Conservation (phyloP, 208 protist genomes). For the Trichomonas vaginalis region DNA sequence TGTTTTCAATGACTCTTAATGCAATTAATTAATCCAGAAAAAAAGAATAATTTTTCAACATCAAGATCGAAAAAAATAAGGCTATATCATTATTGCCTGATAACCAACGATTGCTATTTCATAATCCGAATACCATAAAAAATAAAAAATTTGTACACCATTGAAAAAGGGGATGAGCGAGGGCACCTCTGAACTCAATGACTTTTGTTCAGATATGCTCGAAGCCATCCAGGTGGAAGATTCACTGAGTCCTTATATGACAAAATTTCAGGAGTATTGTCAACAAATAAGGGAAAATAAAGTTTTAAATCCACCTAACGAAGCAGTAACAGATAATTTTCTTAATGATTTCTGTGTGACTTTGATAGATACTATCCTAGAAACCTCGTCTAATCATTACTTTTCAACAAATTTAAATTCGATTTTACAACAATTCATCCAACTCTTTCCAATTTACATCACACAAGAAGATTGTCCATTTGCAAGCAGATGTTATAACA, state of each 20-base stretch:
- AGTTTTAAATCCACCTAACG: not conserved
- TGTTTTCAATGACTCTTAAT: too few species aligned
- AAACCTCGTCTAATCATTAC: not conserved
- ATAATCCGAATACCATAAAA: too few species aligned
- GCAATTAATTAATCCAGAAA: too few species aligned
- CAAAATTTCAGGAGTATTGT: not conserved
- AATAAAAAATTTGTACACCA: too few species aligned
- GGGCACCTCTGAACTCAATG: not conserved
- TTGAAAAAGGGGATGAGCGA: not conserved
- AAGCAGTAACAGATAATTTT: not conserved
- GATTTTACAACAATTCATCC: not conserved
- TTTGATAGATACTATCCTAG: not conserved
- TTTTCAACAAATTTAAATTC: not conserved
- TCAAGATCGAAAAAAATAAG: too few species aligned
- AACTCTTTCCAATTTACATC: not conserved
- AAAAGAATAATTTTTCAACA: too few species aligned
- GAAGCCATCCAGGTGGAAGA: not conserved
- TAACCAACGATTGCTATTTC: too few species aligned
- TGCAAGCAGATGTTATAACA: not conserved
- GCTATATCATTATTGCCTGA: too few species aligned
- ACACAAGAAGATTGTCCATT: not conserved
- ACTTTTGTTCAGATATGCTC: not conserved
- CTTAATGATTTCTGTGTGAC: not conserved
- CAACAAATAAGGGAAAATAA: not conserved
- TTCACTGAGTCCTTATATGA: not conserved